Evolutionary conservation across 306 rosid species (phyloP).

Genomic region (Casuarina cunninghamiana): DNA sequence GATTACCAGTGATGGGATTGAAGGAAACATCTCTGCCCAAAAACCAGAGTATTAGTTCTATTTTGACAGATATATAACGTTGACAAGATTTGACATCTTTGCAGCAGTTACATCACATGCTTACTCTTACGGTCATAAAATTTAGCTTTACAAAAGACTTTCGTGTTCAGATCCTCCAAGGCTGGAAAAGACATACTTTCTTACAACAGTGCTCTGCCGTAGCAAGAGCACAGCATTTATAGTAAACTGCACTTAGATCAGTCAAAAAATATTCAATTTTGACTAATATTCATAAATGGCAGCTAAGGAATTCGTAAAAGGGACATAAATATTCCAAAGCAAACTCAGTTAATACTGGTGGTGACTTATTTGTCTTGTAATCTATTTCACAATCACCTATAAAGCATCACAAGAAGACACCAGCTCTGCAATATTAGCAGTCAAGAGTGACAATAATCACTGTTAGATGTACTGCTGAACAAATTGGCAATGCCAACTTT

Average conservation of each 20-base stretch:
- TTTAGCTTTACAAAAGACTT: background rate
- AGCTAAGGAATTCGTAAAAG: background rate
- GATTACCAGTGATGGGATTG: conserved; percentile 29
- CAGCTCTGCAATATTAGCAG: background rate
- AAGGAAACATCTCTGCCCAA: conserved; percentile 39
- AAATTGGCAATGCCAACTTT: too few species aligned
- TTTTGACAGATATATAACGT: background rate
- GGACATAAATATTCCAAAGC: background rate
- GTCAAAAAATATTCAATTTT: background rate
- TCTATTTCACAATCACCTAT: background rate
- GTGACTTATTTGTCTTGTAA: background rate
- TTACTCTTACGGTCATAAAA: background rate
- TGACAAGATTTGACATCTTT: background rate
- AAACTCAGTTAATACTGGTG: background rate
- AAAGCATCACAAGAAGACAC: background rate
- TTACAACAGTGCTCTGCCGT: background rate
- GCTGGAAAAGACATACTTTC: background rate
- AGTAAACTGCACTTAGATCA: background rate
- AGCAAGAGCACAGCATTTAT: background rate
- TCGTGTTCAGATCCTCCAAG: background rate
- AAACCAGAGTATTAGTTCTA: background rate
- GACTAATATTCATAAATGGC: background rate
- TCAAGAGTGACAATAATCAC: background rate
- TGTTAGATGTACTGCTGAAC: too few species aligned
- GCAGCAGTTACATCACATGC: background rate